Base-by-base conservation (phyloP, 2,329 filamentous ascomycete species). In the Ascochyta viciae-villosae region DNA sequence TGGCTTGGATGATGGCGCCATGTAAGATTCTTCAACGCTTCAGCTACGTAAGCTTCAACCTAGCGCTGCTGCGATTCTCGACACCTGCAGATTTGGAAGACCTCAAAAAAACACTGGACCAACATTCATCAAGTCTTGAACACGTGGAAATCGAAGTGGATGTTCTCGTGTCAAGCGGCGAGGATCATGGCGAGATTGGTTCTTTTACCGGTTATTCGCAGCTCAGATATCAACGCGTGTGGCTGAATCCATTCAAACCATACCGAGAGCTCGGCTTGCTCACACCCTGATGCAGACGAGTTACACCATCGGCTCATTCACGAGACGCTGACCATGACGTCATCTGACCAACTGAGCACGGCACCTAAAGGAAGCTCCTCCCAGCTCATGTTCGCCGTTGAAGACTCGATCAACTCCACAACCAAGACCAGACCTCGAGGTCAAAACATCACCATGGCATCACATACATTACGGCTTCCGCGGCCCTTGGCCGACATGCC, bases 111-210 rank as follows among this genome's bases (percentile, higher is more conserved):
- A 51, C 38, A 2, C 26, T 56, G 5, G 42, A 56, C 16, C 34
- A 19, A 7, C 42, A 56, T 7, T 13, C 16, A 22, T 19, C 3
- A 2, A 12, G 16, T 3, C 48, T 56, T 6, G 43, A 51, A 38
- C 50, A 56, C 26, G 9, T 56, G 10, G 53, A 56, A n/a, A 42
- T 56, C 13, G 53, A 56, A n/a, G 48, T 56, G 7, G 53, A 56
- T 23, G 33, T 56, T 35, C 38, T 56, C 8, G 53, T 56, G 2
- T 51, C 26, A 3, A 48, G n/a, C n/a, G 53, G 53, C 12, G 38
- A 39, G 16, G 38, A 47, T 13, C 53, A 50, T 29, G 53, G 53
- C 26, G 48, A 56, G 33, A 34, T 56, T 19, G 53, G 47, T 5
- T 44, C 53, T 2, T 56, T 56, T n/a, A 38, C 38, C 13, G 47